Evolutionary conservation across 768 basidiomycete genomes (phyloP).

Genomic region (Paxillus rubicundulus): DNA sequence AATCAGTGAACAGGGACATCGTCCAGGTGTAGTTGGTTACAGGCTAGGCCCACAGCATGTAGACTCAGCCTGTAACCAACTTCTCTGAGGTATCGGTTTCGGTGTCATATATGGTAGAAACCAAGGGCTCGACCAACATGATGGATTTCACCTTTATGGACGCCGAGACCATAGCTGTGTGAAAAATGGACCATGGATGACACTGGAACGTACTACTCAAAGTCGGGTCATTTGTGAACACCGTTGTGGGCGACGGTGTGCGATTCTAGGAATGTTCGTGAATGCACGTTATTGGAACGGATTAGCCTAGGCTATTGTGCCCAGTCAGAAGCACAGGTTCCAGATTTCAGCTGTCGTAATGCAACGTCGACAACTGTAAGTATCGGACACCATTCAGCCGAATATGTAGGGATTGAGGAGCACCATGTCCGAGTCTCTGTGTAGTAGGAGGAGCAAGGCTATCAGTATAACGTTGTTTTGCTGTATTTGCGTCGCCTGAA

Average conservation of each 20-base stretch:
- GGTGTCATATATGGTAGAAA: background rate
- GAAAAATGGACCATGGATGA: background rate
- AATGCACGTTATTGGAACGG: background rate
- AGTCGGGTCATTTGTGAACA: background rate
- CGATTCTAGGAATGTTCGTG: background rate
- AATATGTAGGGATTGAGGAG: background rate
- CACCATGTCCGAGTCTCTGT: too few species aligned
- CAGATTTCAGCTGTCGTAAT: too few species aligned
- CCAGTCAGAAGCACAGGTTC: too few species aligned
- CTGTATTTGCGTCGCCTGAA: constrained; percentile 2
- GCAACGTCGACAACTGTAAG: too few species aligned
- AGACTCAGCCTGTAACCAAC: background rate
- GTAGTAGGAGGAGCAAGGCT: too few species aligned
- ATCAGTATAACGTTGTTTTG: constrained; percentile 1
- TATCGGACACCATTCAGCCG: too few species aligned
- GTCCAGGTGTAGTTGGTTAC: background rate
- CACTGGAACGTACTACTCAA: background rate
- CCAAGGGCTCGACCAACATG: background rate
- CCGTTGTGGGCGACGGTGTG: background rate
- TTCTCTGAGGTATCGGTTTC: too few species aligned
- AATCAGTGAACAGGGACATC: background rate
- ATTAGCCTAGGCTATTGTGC: too few species aligned
- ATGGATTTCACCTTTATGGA: background rate
- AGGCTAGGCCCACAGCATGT: too few species aligned
- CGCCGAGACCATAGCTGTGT: background rate